Base-by-base conservation (phyloP, 352 stramenopile species). In the Globisporangium okanoganense region DNA sequence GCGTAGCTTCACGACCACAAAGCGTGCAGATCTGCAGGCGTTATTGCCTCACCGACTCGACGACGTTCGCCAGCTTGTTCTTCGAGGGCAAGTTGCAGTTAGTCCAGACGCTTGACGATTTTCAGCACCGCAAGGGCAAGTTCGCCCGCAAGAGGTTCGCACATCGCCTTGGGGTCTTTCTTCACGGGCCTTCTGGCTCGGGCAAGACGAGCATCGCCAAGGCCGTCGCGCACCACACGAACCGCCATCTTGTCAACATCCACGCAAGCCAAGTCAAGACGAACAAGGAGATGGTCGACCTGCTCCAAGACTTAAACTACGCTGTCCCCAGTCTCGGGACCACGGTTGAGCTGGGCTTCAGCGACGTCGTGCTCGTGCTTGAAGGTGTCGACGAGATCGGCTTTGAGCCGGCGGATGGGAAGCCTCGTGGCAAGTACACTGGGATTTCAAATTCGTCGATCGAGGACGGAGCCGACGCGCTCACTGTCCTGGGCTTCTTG, bases 161-260 rank as follows among this genome's bases (percentile, higher is more conserved):
- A 50, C 73, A 92, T 56, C 90, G 88, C 55, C 71, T 69, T 31
- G 82, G 60, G 9, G 79, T 95, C 0, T 75, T 94, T 8, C 58
- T 95, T 6, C 71, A 91, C 51, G 86, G 86, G 0, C 76, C 78
- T 20, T 82, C 85, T n/a, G 82, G 82, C 33, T 85, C 77, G 10
- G 73, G 81, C 41, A 95, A 94, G 64, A 95, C 82, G 5, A 82
- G 64, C 55, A 57, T 93, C 13, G 82, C 83, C 69, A 82, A 86
- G 55, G 76, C 79, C 18, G 41, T 95, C 7, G 80, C 85, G 40
- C 72, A 86, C 16, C 59, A 77, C 57, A 63, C 83, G n/a, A 62
- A 64, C 22, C 70, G 75, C 36, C 70, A 88, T 25, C 77, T 88
- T 43, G 64, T 86, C 25, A 66, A 65, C 35, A 65, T 86, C 36